These are phyloP conservation scores for Darksidea phi DNA, from an alignment of 495 filamentous ascomycete genomes.

Conservation along the genomic window DNA sequence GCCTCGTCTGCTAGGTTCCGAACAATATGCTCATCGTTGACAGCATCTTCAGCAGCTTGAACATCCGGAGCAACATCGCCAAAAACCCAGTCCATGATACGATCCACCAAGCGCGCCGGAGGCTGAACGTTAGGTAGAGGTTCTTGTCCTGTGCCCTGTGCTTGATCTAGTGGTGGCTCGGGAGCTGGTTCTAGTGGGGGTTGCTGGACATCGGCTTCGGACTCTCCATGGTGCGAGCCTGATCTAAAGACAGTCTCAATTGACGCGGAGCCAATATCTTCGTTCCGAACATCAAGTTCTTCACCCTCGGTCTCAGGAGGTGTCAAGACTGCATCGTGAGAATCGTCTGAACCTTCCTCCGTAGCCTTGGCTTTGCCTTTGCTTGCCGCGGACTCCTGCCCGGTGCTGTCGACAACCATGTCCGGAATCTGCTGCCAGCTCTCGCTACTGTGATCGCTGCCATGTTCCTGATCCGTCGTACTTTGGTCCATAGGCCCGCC, in stretches of 20 bases:
- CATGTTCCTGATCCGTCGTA: slow-evolving; percentile 26
- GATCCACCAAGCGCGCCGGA: slow-evolving; percentile 21
- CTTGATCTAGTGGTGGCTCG: neutral
- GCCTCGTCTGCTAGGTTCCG: slow-evolving; percentile 59
- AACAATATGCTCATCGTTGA: slow-evolving; percentile 60
- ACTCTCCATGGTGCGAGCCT: slow-evolving; percentile 3
- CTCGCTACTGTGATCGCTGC: slow-evolving; percentile 33
- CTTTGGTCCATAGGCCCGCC: neutral
- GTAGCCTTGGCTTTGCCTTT: slow-evolving; percentile 26
- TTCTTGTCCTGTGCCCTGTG: neutral
- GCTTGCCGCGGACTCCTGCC: neutral
- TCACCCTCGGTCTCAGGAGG: neutral
- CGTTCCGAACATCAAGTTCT: neutral
- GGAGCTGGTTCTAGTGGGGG: neutral
- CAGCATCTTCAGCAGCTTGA: slow-evolving; percentile 17
- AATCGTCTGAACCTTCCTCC: slow-evolving; percentile 1
- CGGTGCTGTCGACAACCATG: slow-evolving; percentile 7
- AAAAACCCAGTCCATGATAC: slow-evolving; percentile 60
- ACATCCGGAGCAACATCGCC: slow-evolving; percentile 49
- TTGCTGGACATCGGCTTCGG: neutral
- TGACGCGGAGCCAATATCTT: neutral
- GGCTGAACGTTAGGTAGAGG: neutral
- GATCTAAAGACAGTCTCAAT: slow-evolving; percentile 10
- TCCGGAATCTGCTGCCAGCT: slow-evolving; percentile 36
- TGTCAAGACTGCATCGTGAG: neutral